A percentile compares a stretch with the other conserved stretches of the same genome.
phyloP scores from a whole-genome alignment of 805 yeast species.

The Hyphopichia homilentoma region DNA sequence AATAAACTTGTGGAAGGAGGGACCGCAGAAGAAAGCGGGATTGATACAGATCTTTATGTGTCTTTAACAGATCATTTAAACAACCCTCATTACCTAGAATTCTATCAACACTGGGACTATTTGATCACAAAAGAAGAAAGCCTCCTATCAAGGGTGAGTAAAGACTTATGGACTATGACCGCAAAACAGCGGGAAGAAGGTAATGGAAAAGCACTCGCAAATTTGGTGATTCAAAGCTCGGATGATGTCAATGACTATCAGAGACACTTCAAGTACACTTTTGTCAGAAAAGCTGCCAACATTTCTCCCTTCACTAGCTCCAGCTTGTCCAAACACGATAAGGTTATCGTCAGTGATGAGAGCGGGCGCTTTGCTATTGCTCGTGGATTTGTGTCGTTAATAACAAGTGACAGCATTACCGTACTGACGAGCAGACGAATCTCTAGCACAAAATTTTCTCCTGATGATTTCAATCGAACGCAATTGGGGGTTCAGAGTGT shows the following conservation, averaged over 20 bases:
- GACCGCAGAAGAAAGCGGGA: conserved; percentile 48
- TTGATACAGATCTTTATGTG: conserved; percentile 45
- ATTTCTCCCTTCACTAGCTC: conserved; percentile 26
- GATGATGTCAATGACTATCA: conserved; percentile 19
- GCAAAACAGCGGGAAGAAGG: conserved; percentile 55
- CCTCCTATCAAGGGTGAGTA: conserved; percentile 45
- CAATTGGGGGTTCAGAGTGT: conserved; percentile 55
- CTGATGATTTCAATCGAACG: conserved; percentile 40
- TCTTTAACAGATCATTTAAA: conserved; percentile 48
- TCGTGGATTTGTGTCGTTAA: conserved; percentile 50
- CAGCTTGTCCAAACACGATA: conserved; percentile 57
- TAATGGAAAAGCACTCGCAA: conserved; percentile 58
- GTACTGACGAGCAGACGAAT: conserved; percentile 56
- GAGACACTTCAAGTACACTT: conserved; percentile 42
- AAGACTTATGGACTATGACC: conserved; percentile 67
- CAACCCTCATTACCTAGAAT: conserved; percentile 43
- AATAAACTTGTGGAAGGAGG: conserved; percentile 62
- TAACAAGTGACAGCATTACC: conserved; percentile 41
- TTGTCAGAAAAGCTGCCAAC: conserved; percentile 29
- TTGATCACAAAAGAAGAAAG: conserved; percentile 73
- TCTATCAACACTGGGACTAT: conserved; percentile 70
- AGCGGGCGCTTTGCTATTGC: conserved; percentile 72
- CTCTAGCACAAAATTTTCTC: conserved; percentile 35
- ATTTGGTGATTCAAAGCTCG: conserved; percentile 38
- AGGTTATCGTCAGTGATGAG: conserved; percentile 75